Conservation (phyloP, 1,284 basidiomycete genomes). For the Sporisorium reilianum region DNA sequence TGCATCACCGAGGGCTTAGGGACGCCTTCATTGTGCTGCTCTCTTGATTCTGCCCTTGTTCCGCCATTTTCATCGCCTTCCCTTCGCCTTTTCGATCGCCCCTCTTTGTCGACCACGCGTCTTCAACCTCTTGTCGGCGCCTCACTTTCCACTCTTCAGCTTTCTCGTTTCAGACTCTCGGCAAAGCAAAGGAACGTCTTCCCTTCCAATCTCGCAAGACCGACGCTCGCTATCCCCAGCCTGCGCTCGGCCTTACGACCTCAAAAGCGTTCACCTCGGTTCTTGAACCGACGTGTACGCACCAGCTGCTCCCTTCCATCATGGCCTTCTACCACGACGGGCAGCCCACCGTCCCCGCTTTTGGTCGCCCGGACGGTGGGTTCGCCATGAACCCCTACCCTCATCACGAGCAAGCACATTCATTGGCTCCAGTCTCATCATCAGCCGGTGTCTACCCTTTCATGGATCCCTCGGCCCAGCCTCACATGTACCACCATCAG, state of each 20-base stretch:
- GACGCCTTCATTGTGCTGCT: slow-evolving; percentile 58
- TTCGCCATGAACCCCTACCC: slow-evolving; percentile 22
- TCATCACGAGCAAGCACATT: slow-evolving; percentile 24
- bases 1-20: slow-evolving; percentile 35
- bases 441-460: slow-evolving; percentile 25
- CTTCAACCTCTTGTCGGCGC: neutral
- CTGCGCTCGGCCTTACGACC: slow-evolving; percentile 11
- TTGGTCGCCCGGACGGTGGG: slow-evolving; percentile 17
- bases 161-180: neutral
- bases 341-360: slow-evolving; percentile 18
- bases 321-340: slow-evolving; percentile 34
- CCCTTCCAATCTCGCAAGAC: neutral
- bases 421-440: slow-evolving; percentile 9
- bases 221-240: slow-evolving; percentile 9
- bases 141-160: neutral
- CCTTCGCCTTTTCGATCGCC: neutral
- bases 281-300: slow-evolving; percentile 20
- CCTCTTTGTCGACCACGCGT: neutral
- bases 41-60: slow-evolving; percentile 19
- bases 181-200: neutral
- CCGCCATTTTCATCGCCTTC: too few species aligned
- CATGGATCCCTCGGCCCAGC: slow-evolving; percentile 14
- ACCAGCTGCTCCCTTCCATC: slow-evolving; percentile 5
- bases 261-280: slow-evolving; percentile 39
- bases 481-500: slow-evolving; percentile 25